Base-by-base conservation (phyloP, 1,139 yeast genomes). In the Suhomyces panamericanus region DNA sequence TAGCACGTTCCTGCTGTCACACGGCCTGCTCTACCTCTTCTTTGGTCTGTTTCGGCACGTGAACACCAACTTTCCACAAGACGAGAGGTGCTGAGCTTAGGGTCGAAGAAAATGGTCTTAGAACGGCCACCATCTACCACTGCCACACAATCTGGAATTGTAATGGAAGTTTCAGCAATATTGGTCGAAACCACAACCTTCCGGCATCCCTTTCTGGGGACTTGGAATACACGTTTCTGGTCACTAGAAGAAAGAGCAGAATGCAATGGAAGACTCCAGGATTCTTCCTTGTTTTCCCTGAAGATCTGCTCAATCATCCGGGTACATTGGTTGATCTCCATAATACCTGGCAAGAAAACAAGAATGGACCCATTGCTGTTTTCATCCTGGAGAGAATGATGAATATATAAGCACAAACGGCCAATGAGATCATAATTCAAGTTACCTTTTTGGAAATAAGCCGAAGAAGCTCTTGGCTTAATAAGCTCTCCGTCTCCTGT, bases 21-120 rank as follows among this genome's bases (percentile, higher is more conserved):
- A 78, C 99, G 93, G 51, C 99, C 99, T n/a, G 98, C 95, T 73
- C 99, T 87, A 61, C 99, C 99, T 60, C 96, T 75, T 66, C 99
- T 78, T 64, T 93, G 99, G 35, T 82, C 80, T n/a, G 85, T 84
- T 58, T 95, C 96, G 0, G 98, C 97, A 52, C 78, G 79, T 0
- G 98, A 91, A 30, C 91, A 89, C 90, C 96, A 91, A 4, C 78
- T 74, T 58, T 91, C 98, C 4, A 83, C 73, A 35, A 93, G 73
- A 49, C 79, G 80, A 0, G 95, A 84, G 3, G 90, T 77, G 53
- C 87, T 85, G 13, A 82, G 71, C 32, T 68, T 71, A 0, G 88
- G 58, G 56, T 88, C 93, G 58, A 82, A 93, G 34, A 78, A 77
- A 58, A 88, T 79, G 14, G 83, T 81, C 58, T 93, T 93, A 3